A percentile compares a stretch with the other conserved stretches of the same genome.
phyloP scores from a whole-genome alignment of 768 basidiomycete genomes.

The Mycena filopes region DNA sequence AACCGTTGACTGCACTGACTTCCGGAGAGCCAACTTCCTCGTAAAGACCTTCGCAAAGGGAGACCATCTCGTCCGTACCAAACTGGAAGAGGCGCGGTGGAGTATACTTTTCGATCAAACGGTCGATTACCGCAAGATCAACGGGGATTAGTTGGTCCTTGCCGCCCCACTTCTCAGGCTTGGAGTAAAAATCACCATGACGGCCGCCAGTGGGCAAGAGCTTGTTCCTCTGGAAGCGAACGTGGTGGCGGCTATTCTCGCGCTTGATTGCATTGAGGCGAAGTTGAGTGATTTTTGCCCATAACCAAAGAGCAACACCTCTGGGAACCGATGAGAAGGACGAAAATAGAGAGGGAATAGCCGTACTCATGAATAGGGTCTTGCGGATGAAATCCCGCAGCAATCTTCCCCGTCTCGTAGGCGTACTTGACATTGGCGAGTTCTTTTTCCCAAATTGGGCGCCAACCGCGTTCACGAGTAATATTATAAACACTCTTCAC shows the following conservation, averaged over 20 bases:
- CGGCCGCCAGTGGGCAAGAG: slow-evolving; percentile 38
- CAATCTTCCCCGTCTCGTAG: slow-evolving; percentile 34
- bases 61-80: slow-evolving; percentile 31
- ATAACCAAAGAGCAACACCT: slow-evolving; percentile 37
- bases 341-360: background rate
- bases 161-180: slow-evolving; percentile 33
- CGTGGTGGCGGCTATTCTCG: slow-evolving; percentile 32
- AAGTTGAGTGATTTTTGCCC: slow-evolving; percentile 37
- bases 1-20: slow-evolving; percentile 26
- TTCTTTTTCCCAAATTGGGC: slow-evolving; percentile 41
- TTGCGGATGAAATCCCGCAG: slow-evolving; percentile 33
- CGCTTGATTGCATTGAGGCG: slow-evolving; percentile 29
- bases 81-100: slow-evolving; percentile 35
- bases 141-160: slow-evolving; percentile 35
- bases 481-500: slow-evolving; percentile 44
- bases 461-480: slow-evolving; percentile 41
- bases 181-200: slow-evolving; percentile 36
- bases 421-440: slow-evolving; percentile 37
- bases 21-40: slow-evolving; percentile 30
- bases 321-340: too few species aligned
- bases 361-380: slow-evolving; percentile 38
- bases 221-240: slow-evolving; percentile 35
- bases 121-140: slow-evolving; percentile 32
- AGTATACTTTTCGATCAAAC: slow-evolving; percentile 31
- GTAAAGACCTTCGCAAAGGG: slow-evolving; percentile 29